Base-by-base conservation (phyloP, 805 yeast genomes). In the Brettanomyces naardenensis region DNA sequence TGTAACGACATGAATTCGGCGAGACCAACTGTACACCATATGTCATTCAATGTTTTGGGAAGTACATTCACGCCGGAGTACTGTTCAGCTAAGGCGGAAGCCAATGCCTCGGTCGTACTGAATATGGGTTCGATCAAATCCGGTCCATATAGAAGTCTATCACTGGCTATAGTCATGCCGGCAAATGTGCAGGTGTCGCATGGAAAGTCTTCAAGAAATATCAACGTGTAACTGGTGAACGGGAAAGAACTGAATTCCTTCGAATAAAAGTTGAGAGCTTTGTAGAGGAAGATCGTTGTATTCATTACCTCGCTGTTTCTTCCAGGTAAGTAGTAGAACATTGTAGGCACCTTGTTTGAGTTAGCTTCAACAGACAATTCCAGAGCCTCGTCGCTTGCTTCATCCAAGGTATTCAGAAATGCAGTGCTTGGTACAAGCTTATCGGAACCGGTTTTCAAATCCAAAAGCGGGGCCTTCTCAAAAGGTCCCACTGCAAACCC, bases 401-500 rank as follows among this genome's bases (percentile, higher is more conserved):
- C 61, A n/a, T 56, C 65, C 17, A 52, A 47, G 14, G 58, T 61
- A 34, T 52, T 57, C 2, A 54, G 44, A 6, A 60, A 64, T 5
- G 54, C 59, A 5, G 52, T 51, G 3, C 45, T 41, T 5, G 52
- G 45, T 9, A 42, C 41, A 9, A 54, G 28, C 4, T 53, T 56
- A 19, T 53, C 58, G 1, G 53, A 32, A 2, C 53, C 59, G 4
- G 55, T 46, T 20, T 70, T 63, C 21, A 61, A 49, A 31, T 69
- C 73, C 6, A 77, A 57, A 22, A 87, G 49, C 0, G 77, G 73
- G 2, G 77, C 62, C 38, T 73, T 73, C 30, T 79, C 78, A 56
- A 90, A 92, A 2, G 95, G 80, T 0, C 97, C 98, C 4, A 88
- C 74, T 0, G 95, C 89, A 80, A 95, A 92, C 0, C 97, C 97